Evolutionary conservation across 805 yeast species (phyloP).

Genomic region (Candida loeiensis): DNA sequence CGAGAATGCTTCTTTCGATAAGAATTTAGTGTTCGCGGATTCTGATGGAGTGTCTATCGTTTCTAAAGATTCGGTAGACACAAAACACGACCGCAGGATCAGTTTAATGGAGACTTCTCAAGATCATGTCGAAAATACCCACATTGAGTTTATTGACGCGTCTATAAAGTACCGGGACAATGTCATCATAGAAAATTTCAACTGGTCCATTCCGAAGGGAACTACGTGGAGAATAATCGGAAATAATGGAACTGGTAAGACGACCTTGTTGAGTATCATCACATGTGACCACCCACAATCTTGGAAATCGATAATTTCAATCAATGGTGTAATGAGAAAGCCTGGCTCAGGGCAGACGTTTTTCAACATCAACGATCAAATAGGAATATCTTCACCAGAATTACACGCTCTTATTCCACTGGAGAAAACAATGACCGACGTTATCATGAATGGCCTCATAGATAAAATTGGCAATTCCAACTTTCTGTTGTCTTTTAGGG

Average conservation of each 20-base stretch:
- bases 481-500: slow-evolving; percentile 44
- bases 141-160: slow-evolving; percentile 53
- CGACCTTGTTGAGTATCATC: slow-evolving; percentile 76
- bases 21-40: slow-evolving; percentile 55
- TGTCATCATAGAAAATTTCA: slow-evolving; percentile 55
- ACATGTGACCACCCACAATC: slow-evolving; percentile 97
- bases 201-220: slow-evolving; percentile 66
- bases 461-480: slow-evolving; percentile 54
- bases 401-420: slow-evolving; percentile 80
- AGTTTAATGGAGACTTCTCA: background rate
- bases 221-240: slow-evolving; percentile 90
- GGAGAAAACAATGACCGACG: slow-evolving; percentile 47
- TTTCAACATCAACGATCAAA: slow-evolving; percentile 71
- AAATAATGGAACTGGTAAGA: slow-evolving; percentile 89
- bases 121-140: slow-evolving; percentile 8
- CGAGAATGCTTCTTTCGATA: slow-evolving; percentile 33
- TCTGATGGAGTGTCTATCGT: slow-evolving; percentile 43
- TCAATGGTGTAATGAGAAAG: slow-evolving; percentile 64
- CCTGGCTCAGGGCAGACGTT: slow-evolving; percentile 72
- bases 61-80: background rate
- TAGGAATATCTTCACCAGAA: slow-evolving; percentile 91
- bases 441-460: slow-evolving; percentile 69
- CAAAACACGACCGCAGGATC: background rate
- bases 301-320: slow-evolving; percentile 68
- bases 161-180: slow-evolving; percentile 63